Percentiles rank a stretch among this genome's conserved stretches.
Conservation (phyloP, 306 rosid species). For the Malus orientalis region DNA sequence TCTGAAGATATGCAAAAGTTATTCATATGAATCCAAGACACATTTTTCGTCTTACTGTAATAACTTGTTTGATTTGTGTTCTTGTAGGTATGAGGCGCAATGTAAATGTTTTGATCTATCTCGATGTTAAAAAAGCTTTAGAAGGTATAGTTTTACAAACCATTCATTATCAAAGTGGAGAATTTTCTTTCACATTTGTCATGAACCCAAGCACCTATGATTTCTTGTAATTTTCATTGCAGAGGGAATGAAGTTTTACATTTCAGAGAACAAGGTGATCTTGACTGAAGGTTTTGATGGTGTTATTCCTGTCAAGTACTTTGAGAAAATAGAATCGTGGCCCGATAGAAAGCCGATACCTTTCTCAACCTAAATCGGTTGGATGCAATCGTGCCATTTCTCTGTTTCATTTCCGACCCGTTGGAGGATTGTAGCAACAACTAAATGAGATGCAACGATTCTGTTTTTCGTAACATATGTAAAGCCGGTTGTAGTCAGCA, state of each 20-base stretch:
- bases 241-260: constrained; percentile 87
- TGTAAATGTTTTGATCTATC: constrained; percentile 66
- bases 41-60: neutral
- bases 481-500: neutral
- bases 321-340: constrained; percentile 78
- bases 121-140: constrained; percentile 67
- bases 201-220: neutral
- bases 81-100: constrained; percentile 74
- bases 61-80: neutral
- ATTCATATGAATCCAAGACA: neutral
- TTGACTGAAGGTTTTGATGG: constrained; percentile 86
- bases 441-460: neutral
- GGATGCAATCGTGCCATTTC: neutral
- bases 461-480: neutral
- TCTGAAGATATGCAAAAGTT: neutral
- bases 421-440: no score
- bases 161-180: neutral
- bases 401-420: neutral
- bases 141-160: constrained; percentile 41
- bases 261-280: constrained; percentile 86
- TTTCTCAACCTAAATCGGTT: constrained; percentile 19
- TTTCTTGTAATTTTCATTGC: constrained; percentile 12
- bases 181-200: neutral
- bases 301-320: constrained; percentile 60
- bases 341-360: constrained; percentile 47